Base-by-base conservation (phyloP, 2,329 filamentous ascomycete species). In the Cladophialophora immunda region DNA sequence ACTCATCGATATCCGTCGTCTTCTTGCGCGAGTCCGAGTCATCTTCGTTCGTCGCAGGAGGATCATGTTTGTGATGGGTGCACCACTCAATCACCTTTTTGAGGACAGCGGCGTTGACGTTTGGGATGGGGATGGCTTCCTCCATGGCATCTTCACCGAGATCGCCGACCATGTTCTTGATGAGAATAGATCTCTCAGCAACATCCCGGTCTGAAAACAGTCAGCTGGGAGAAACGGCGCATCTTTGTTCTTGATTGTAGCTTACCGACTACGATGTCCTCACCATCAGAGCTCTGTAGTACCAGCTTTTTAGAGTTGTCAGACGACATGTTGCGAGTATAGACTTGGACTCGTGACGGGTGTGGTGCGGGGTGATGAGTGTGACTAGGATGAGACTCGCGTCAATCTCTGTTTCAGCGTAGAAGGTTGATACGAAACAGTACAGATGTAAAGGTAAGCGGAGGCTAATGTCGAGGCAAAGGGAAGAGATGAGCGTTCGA, bases 51-150 rank as follows among this genome's bases (percentile, higher is more conserved):
- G 90, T 85, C 70, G 89, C 87, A n/a, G 89, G 85, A 45, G 95
- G 93, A 76, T 99, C 95, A 79, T 89, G 89, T 80, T 92, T 92
- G 87, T 99, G 95, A 79, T 97, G 93, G 72, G 92, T 89, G 84
- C 95, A 98, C 95, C 95, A 99, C 81, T 98, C 95, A 75, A 99
- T 90, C 34, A 99, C 95, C 83, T 99, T 99, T 79, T 90, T 90
- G 41, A 99, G 86, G 45, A 99, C 95, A 1, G 92, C 87, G 78
- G 97, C 94, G 78, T 97, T 97, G 73, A 90, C 90, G 78, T 97
- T 97, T 71, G 91, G 92, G 70, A 97, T 94, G 8, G 95, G 94
- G 61, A 99, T 94, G 2, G 91, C 86, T 77, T 94, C 89, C 25
- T 83, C 81, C 77, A 73, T 86, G 80, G 72, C 77, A 64, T 79